Evolutionary conservation across 169 alveolate genomes (phyloP).

Genomic region (Plasmodium inui): DNA sequence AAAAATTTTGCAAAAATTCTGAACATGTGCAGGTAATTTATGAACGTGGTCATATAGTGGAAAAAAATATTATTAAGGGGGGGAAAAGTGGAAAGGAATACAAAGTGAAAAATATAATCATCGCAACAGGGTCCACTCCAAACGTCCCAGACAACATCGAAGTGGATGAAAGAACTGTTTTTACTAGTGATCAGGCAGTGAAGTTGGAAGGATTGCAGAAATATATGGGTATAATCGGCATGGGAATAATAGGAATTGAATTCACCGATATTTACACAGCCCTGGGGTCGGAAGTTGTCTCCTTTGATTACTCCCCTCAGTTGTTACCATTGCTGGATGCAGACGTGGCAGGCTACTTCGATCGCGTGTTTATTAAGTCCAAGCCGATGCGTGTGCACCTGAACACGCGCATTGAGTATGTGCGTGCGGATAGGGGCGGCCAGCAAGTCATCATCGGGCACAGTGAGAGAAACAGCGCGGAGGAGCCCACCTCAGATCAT

Average conservation of each 20-base stretch:
- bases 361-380: slow-evolving; percentile 32
- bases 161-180: slow-evolving; percentile 49
- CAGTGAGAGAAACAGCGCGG: neutral
- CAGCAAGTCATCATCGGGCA: slow-evolving; percentile 67
- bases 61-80: slow-evolving; percentile 42
- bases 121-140: slow-evolving; percentile 82
- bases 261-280: slow-evolving; percentile 82
- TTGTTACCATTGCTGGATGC: slow-evolving; percentile 77
- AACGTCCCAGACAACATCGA: slow-evolving; percentile 76
- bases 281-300: slow-evolving; percentile 75
- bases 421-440: neutral
- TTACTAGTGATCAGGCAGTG: slow-evolving; percentile 81
- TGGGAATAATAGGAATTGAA: slow-evolving; percentile 81
- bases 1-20: slow-evolving; percentile 37
- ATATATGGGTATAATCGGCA: slow-evolving; percentile 76
- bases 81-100: slow-evolving; percentile 41
- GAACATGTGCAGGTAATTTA: slow-evolving; percentile 70
- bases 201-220: slow-evolving; percentile 59
- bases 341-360: slow-evolving; percentile 77
- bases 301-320: slow-evolving; percentile 76
- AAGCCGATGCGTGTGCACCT: slow-evolving; percentile 68
- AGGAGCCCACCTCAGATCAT: neutral
- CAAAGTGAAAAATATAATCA: slow-evolving; percentile 71
- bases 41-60: slow-evolving; percentile 70
- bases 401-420: slow-evolving; percentile 9